Evolutionary conservation across 2,329 filamentous ascomycete genomes (phyloP).

Genomic region (Fusarium humuli): DNA sequence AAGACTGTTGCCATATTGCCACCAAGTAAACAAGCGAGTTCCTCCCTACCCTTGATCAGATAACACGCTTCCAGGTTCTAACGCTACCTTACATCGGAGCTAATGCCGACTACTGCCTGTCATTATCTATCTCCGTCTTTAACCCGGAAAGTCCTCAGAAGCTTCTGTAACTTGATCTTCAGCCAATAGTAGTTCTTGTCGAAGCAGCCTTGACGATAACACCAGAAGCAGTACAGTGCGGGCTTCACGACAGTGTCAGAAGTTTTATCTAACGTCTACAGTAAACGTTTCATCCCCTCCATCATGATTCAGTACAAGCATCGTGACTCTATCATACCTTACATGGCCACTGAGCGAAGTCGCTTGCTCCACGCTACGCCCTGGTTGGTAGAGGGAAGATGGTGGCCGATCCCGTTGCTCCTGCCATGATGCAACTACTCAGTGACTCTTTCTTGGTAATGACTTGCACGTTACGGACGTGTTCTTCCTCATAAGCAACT

Average conservation of each 20-base stretch:
- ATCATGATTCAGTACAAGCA: slow-evolving; percentile 5
- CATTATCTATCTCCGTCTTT: slow-evolving; percentile 14
- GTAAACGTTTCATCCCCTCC: slow-evolving; percentile 40
- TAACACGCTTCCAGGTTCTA: slow-evolving; percentile 10
- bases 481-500: slow-evolving; percentile 31
- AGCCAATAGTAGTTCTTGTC: neutral
- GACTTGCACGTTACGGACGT: neutral
- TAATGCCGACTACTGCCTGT: slow-evolving; percentile 3
- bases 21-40: neutral
- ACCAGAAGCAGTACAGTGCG: slow-evolving; percentile 37
- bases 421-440: slow-evolving; percentile 30
- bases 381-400: slow-evolving; percentile 23
- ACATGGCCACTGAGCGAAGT: slow-evolving; percentile 21
- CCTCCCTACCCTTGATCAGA: slow-evolving; percentile 27
- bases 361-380: slow-evolving; percentile 26
- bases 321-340: slow-evolving; percentile 26
- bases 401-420: slow-evolving; percentile 11
- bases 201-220: slow-evolving; percentile 19
- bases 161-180: neutral
- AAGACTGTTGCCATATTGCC: slow-evolving; percentile 5
- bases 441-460: slow-evolving; percentile 19
- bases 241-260: slow-evolving; percentile 26
- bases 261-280: slow-evolving; percentile 12
- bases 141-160: slow-evolving; percentile 2
- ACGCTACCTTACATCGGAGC: slow-evolving; percentile 40